Conservation (phyloP, 2,329 filamentous ascomycete genomes). For the Xylariales sp. region DNA sequence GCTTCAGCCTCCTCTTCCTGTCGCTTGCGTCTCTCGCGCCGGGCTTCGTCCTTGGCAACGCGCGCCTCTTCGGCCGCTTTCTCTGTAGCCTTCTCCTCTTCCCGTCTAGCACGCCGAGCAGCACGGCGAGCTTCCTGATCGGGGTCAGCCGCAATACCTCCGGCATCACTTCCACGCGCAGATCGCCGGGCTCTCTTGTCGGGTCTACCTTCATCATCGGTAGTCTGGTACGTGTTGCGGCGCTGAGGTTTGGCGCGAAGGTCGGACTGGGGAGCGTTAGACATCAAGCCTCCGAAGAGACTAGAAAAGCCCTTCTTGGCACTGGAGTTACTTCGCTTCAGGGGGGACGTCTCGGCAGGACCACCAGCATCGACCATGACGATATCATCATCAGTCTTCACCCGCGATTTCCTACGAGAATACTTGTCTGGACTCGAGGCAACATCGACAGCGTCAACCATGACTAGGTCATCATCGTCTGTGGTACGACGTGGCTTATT, state of each 20-base stretch:
- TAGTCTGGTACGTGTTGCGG: slow-evolving; percentile 44
- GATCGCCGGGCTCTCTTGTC: slow-evolving; percentile 30
- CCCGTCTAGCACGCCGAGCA: slow-evolving; percentile 55
- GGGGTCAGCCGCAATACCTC: slow-evolving; percentile 47
- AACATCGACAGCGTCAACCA: slow-evolving; percentile 38
- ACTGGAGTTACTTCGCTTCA: slow-evolving; percentile 58
- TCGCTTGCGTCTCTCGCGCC: slow-evolving; percentile 49
- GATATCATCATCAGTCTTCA: slow-evolving; percentile 56
- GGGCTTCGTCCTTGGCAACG: slow-evolving; percentile 50
- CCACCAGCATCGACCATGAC: slow-evolving; percentile 51
- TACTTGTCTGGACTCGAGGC: slow-evolving; percentile 41
- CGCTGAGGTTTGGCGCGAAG: slow-evolving; percentile 38
- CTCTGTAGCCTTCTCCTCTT: slow-evolving; percentile 44
- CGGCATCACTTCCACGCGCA: slow-evolving; percentile 41
- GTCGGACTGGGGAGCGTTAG: slow-evolving; percentile 27
- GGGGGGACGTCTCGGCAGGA: slow-evolving; percentile 41
- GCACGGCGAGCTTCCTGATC: slow-evolving; percentile 59
- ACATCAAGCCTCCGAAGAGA: slow-evolving; percentile 57
- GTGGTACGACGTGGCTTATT: slow-evolving; percentile 37
- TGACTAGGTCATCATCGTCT: slow-evolving; percentile 47
- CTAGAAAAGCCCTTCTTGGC: slow-evolving; percentile 58
- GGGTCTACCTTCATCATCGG: slow-evolving; percentile 44
- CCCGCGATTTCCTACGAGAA: slow-evolving; percentile 40
- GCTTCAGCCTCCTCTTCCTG: slow-evolving; percentile 55
- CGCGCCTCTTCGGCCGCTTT: slow-evolving; percentile 57